Evolutionary conservation across 176 grass and related monocot species (phyloP), one percentile per base, ranked within the genome.

Genomic region (Hordeum marinum): DNA sequence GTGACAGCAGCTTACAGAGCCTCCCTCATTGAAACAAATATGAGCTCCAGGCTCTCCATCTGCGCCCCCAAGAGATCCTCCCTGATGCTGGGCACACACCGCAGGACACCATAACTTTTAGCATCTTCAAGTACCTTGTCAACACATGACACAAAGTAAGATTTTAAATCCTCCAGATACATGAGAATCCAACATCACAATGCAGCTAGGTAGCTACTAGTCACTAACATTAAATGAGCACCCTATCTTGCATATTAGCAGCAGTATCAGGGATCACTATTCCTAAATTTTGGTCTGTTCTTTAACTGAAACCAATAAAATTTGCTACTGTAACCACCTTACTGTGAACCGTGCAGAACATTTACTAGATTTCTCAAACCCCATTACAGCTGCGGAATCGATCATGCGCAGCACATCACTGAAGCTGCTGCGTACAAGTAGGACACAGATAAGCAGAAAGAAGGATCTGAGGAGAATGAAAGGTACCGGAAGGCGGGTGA

Each of bases 31-130:
- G 54, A 84, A 81, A 45, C 23, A 43, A 98, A 92, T 21, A 88
- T 74, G 21, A 57, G 81, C 84, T 92, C 90, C 66, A 98, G 78
- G 65, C 65, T 64, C 74, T 92, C 80, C 83, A 89, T 86, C 78
- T 95, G 96, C 72, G 89, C 85, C 41, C 89, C 96, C 74, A 95
- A 31, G 40, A 98, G 80, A 63, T 85, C 73, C 78, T 92, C 72
- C 75, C n/a, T 88, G 50, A 94, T 83, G 50, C 72, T 82, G 50
- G 85, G 36, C 34, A 98, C 72, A 75, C 67, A 40, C 71, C 75
- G 60, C 73, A 98, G 64, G 25, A 48, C 72, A 60, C 93, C 93
- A 31, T 95, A 94, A 65, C 93, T 92, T 81, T 94, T 93, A 59
- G 84, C 46, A 21, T 92, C 87, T 87, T 62, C 80, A 65, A 95